These are phyloP conservation scores for Penicillium thymicola DNA, from an alignment of 2,329 filamentous ascomycete species.

Conservation along the genomic window DNA sequence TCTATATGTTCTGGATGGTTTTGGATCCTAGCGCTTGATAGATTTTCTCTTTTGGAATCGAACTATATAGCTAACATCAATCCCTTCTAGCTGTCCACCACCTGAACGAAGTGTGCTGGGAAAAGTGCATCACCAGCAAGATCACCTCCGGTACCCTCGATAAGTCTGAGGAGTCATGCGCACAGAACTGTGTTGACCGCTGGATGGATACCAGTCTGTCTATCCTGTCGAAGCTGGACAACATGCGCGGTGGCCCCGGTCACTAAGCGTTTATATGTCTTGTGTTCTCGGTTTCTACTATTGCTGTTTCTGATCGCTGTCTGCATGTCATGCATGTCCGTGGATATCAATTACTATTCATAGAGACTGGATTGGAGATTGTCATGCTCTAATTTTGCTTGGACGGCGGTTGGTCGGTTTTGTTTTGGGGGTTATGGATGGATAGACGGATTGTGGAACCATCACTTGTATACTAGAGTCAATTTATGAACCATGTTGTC, in stretches of 20 bases:
- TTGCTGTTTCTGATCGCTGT: background rate
- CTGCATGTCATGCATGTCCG: background rate
- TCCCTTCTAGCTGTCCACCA: constrained; percentile 57
- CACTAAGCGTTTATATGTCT: constrained; percentile 23
- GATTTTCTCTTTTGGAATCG: background rate
- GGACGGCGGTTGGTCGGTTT: background rate
- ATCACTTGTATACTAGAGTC: constrained; percentile 26
- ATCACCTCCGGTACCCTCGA: constrained; percentile 73
- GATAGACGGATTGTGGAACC: constrained; percentile 5
- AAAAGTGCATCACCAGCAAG: constrained; percentile 78
- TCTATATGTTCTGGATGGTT: background rate
- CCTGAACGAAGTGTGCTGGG: constrained; percentile 81
- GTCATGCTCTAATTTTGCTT: background rate
- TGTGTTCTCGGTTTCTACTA: background rate
- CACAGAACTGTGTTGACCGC: constrained; percentile 88
- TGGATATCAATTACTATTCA: background rate
- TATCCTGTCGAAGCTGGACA: constrained; percentile 81
- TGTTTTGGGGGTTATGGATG: constrained; percentile 1
- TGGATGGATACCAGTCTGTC: constrained; percentile 86
- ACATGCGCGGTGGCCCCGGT: constrained; percentile 43
- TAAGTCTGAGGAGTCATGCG: constrained; percentile 73
- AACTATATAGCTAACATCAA: constrained; percentile 7
- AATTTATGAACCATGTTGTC: constrained; percentile 17
- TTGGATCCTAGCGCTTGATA: background rate
- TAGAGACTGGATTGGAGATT: background rate